Evolutionary conservation across 129 eudicot species (phyloP), one percentile per base, ranked within the genome.

Genomic region (Chrysanthemum lavandulifolium): DNA sequence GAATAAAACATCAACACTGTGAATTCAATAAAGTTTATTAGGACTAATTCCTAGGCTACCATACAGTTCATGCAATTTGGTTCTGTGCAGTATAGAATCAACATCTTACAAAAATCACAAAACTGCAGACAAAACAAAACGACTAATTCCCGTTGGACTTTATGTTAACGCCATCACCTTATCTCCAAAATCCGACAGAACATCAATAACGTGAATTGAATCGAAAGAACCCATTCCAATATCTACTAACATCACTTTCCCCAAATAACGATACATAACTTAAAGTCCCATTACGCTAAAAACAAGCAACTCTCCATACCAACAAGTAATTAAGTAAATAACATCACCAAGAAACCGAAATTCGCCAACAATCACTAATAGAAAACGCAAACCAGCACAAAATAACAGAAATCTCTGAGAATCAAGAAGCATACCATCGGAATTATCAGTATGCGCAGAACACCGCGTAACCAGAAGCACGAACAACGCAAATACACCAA

Each of bases 371-470:
- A 13, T 47, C 69, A 61, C 52, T n/a, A 50, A 25, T 11, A 14
- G 53, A 61, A 21, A 31, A 13, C 29, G 31, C 15, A 7, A 61
- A 61, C 1, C 67, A 7, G 8, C 47, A 58, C 10, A 61, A 61
- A 52, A 29, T 10, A n/a, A 21, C 43, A 69, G 47, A 72, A 14
- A 50, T 72, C 2, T 36, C 29, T 14, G 57, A 67, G 58, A 51
- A n/a, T 10, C 21, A 73, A 48, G 43, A 69, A 61, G 47, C 47
- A 61, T 85, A 90, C 96, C 89, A 14, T 90, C 94, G 19, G 71
- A 72, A 66, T 50, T 70, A 75, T 87, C 94, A 6, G 94, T 90
- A 57, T 72, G 29, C 3, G 87, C 87, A 51, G 76, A 83, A 53
- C 83, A 73, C 6, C 36, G 80, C 31, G 56, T 53, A 68, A 40